Base-by-base conservation (phyloP, 2,329 filamentous ascomycete genomes). In the Botrytis cinerea region DNA sequence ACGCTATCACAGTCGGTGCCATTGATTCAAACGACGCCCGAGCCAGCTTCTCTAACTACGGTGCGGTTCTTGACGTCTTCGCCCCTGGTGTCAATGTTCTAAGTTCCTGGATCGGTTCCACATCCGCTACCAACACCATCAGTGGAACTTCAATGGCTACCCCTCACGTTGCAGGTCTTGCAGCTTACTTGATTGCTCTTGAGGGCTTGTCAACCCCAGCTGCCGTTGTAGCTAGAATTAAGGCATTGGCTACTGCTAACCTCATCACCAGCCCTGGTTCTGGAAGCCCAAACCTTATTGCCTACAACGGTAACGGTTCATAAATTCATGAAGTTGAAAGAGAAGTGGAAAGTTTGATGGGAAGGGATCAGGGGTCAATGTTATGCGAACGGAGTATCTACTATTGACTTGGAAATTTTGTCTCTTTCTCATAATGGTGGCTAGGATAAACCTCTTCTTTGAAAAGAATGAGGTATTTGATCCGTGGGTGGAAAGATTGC, bases 151-250 rank as follows among this genome's bases (percentile, higher is more conserved):
- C 86, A 51, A 91, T 91, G 89, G 87, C 71, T 69, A 73, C 87
- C 20, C 91, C 91, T 1, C 90, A 92, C 80, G 86, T 93, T 71
- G 87, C 89, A 66, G 91, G 91, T 66, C 84, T 93, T 5, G 89
- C 89, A 22, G 90, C 90, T 43, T 93, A 93, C 82, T 83, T 93
- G 46, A 89, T 93, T 83, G 79, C 77, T 8, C 76, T 84, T 1
- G 83, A 86, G 76, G 81, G 81, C 1, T 80, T 83, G 74, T 79
- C 72, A 59, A 82, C 80, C 8, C 84, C 84, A 10, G 80, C 82
- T 70, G 82, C 80, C 48, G 82, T 86, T 8, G 79, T 79, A 45
- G 57, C 78, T 32, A 80, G 82, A 70, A 81, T 86, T 57, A 75
- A 80, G 71, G 74, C 80, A 2, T 78, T 85, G 54, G 78, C 83